phyloP scores from a whole-genome alignment of 495 filamentous ascomycete species.

The Aspergillus leporis region DNA sequence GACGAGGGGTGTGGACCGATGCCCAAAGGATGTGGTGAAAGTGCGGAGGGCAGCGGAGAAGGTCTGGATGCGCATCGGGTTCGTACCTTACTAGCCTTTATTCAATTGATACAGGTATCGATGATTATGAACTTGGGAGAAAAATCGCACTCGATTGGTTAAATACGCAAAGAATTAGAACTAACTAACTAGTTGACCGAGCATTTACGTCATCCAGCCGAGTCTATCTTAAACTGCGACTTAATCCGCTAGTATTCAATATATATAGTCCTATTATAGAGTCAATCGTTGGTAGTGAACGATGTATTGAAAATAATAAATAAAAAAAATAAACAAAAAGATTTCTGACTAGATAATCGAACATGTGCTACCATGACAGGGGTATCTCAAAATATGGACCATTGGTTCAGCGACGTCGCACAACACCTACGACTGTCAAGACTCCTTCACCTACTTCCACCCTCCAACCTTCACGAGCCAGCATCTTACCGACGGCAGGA shows the following conservation, averaged over 20 bases:
- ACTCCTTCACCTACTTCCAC: conserved; percentile 67
- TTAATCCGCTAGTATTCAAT: no score
- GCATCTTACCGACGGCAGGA: conserved; percentile 75
- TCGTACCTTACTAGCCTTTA: neutral
- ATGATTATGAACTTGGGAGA: neutral
- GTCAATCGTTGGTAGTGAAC: no score
- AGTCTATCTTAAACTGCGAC: no score
- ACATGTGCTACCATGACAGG: conserved; percentile 1
- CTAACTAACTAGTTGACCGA: no score
- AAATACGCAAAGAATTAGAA: no score
- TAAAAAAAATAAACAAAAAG: no score
- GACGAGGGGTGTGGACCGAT: conserved; percentile 23
- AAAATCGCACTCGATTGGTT: neutral
- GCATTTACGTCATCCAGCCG: no score
- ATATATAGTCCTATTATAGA: no score
- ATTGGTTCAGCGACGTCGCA: conserved; percentile 27
- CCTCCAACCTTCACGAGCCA: conserved; percentile 81
- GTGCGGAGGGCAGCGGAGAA: conserved; percentile 53
- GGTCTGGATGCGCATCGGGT: conserved; percentile 56
- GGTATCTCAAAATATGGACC: conserved; percentile 15
- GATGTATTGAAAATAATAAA: no score
- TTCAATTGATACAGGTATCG: neutral
- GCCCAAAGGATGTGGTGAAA: conserved; percentile 35
- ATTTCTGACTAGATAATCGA: neutral
- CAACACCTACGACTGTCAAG: conserved; percentile 61